Evolutionary conservation across 129 eudicot genomes (phyloP).

Genomic region (Helianthus annuus): HanXRQr2.0-SUNRISE NC_035435.2:109838272-109838771

Average conservation of each 20-base stretch:
- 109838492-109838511: background rate
- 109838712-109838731: slow-evolving; percentile 22
- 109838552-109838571: background rate
- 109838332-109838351: too few species aligned
- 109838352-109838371: too few species aligned
- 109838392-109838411: too few species aligned
- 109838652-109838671: slow-evolving; percentile 26
- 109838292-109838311: too few species aligned
- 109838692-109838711: slow-evolving; percentile 23
- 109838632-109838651: slow-evolving; percentile 43
- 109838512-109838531: background rate
- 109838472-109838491: too few species aligned
- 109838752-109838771: slow-evolving; percentile 15
- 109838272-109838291: too few species aligned
- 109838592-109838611: slow-evolving; percentile 15
- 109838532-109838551: background rate
- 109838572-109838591: slow-evolving; percentile 17
- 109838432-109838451: too few species aligned
- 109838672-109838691: slow-evolving; percentile 15
- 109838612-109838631: slow-evolving; percentile 29
- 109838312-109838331: too few species aligned
- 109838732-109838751: slow-evolving; percentile 13
- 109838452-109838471: too few species aligned
- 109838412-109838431: too few species aligned
- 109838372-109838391: too few species aligned